phyloP scores from a whole-genome alignment of 805 yeast genomes.

The Candida morakotiae region DNA sequence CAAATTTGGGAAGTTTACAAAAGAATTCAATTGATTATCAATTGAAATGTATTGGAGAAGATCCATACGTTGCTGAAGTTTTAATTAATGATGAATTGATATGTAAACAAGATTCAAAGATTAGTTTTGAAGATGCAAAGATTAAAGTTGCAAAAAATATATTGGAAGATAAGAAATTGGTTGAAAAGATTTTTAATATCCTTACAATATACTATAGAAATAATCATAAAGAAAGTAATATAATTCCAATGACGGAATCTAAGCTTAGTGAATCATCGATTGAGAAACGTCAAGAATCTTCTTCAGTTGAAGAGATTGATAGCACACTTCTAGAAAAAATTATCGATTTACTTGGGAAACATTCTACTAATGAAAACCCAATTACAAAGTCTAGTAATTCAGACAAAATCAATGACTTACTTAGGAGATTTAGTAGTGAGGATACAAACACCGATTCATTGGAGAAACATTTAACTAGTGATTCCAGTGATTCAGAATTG shows the following conservation, averaged over 20 bases:
- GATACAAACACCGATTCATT: not conserved
- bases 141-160: slow-evolving; percentile 20
- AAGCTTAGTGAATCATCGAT: not conserved
- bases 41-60: slow-evolving; percentile 19
- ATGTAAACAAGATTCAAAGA: slow-evolving; percentile 28
- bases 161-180: slow-evolving; percentile 11
- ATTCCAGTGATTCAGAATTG: no score
- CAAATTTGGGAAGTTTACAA: slow-evolving; percentile 14
- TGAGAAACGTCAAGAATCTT: not conserved
- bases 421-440: no score
- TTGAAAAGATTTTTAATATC: slow-evolving; percentile 2
- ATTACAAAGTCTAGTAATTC: no score
- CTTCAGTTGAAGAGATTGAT: not conserved
- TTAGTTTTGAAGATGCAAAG: slow-evolving; percentile 24
- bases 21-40: slow-evolving; percentile 15
- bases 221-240: not conserved
- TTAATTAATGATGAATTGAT: slow-evolving; percentile 16
- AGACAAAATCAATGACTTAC: no score
- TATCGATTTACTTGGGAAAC: not conserved
- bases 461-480: not conserved
- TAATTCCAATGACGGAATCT: not conserved
- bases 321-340: not conserved
- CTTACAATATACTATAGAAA: not conserved
- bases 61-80: slow-evolving; percentile 29
- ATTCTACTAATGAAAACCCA: not conserved